Base-by-base conservation (phyloP, 1,284 basidiomycete genomes). In the Apiotrichum mycotoxinovorans region DNA sequence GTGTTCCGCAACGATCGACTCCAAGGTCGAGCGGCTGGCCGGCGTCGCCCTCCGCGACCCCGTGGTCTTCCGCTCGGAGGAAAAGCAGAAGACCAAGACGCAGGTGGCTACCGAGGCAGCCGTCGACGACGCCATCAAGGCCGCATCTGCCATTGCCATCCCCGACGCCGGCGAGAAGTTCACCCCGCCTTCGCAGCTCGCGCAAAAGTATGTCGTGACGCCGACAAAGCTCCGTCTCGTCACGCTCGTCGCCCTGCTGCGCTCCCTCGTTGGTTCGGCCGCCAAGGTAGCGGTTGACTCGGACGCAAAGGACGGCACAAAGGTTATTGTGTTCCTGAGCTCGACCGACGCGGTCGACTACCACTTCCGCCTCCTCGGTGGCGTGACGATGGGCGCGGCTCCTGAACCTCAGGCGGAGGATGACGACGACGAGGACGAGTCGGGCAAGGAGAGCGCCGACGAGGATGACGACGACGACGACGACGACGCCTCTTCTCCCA, bases 331-430 rank as follows among this genome's bases (percentile, higher is more conserved):
- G 7, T 99, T 99, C 77, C 80, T 98, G 59, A 93, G 88, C 67
- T 98, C 93, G 67, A 98, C 93, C 3, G 94, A 98, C 74, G 91
- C 92, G 1, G 96, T 99, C 34, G 95, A 99, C 74, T 98, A 93
- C 71, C 92, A 97, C 73, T 98, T 91, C 89, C 83, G 83, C 47
- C 80, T 97, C n/a, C 78, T 98, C 0, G 89, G 87, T 1, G 84
- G 86, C 1, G 82, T 89, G 22, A 74, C 78, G 11, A 95, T 98
- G 90, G 84, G 82, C 12, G 80, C 71, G 1, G 37, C 56, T 12
- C 67, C 72, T 35, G 69, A 43, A 11, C 58, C 51, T 20, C 68
- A 69, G 3, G 62, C 67, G n/a, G 73, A 68, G 11, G 71, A 66
- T 5, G 58, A 47, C 9, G 58, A 63, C 23, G 68, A 65, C 11